phyloP scores from a whole-genome alignment of 2,329 filamentous ascomycete species.

The Alternaria rosae region DNA sequence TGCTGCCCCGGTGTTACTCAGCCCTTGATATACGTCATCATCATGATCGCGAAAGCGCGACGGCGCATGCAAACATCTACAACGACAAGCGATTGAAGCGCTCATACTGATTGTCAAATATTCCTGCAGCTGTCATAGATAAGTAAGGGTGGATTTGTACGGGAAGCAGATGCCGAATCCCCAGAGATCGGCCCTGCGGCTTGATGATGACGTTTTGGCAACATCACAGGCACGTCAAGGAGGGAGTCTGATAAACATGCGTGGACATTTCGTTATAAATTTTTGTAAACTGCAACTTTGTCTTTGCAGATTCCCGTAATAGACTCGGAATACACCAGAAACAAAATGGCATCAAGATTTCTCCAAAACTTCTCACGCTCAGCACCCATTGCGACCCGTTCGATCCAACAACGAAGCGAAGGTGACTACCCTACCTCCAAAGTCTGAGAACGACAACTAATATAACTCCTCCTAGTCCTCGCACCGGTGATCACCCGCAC shows the following conservation, averaged over 20 bases:
- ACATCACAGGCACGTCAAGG: slow-evolving; percentile 13
- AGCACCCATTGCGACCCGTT: not conserved
- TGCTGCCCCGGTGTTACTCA: not conserved
- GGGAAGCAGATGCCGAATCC: not conserved
- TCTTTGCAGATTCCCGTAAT: accelerated
- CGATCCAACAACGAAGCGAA: slow-evolving; percentile 9
- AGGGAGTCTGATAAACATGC: not conserved
- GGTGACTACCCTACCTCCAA: not conserved
- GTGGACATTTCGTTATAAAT: not conserved
- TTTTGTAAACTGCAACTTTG: not conserved
- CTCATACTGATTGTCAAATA: not conserved
- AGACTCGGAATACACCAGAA: not conserved
- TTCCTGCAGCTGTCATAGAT: not conserved
- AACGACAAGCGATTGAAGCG: too few relatives aligned
- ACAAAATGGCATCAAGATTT: slow-evolving; percentile 10
- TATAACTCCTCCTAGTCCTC: not conserved
- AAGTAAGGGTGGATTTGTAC: not conserved
- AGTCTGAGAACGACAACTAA: not conserved
- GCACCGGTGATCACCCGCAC: slow-evolving; percentile 10
- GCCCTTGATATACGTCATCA: not conserved
- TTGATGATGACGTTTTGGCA: slow-evolving; percentile 9
- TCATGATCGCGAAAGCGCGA: not conserved
- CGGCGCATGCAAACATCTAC: not conserved
- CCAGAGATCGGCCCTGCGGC: not conserved
- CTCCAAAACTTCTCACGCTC: slow-evolving; percentile 11